Evolutionary conservation across 345 rosid species (phyloP), one percentile per base, ranked within the genome.

Genomic region (Schrenkiella parvula): DNA sequence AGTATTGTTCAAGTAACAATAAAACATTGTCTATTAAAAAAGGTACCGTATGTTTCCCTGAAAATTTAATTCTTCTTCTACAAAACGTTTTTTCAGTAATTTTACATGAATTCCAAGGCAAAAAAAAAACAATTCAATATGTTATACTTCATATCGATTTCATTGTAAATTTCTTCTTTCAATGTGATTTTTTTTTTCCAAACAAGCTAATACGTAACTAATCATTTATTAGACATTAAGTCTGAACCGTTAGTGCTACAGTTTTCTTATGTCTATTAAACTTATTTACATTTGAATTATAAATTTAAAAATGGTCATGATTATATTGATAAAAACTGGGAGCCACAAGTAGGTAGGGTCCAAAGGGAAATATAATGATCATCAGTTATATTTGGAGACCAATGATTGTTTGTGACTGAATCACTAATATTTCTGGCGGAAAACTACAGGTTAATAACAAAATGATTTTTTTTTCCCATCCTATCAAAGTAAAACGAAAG

Each of bases 301-400:
- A 41, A 41, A 5, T 18, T 57, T 31, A 13, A 35, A 59, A 8
- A 28, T 28, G 17, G 14, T 44, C 55, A 63, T 44, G 38, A 44
- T 63, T 63, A 43, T 14, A 22, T 22, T 34, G 48, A 58, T 13
- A 14, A 58, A 44, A 37, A 28, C 19, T 53, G 21, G 59, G 59
- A 53, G 38, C 59, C 59, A 53, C 59, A 53, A n/a, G 37, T 58
- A 58, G 46, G 62, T 74, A 74, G 72, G 78, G 68, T 48, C 72
- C 11, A 58, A 59, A 66, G 58, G 34, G 62, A 66, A 66, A 38
- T 60, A 58, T 50, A 58, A 74, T 74, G 73, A 66, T 58, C 68
- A 74, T 38, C 37, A 15, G 10, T 58, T 66, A 21, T 48, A 66
- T 48, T 21, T 66, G 62, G 52, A 38, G 68, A 21, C 62, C 68